A percentile compares a stretch with the other conserved stretches of the same genome.
phyloP scores from a whole-genome alignment of 1,284 basidiomycete genomes.

The Phaffia rhodozyma region DNA sequence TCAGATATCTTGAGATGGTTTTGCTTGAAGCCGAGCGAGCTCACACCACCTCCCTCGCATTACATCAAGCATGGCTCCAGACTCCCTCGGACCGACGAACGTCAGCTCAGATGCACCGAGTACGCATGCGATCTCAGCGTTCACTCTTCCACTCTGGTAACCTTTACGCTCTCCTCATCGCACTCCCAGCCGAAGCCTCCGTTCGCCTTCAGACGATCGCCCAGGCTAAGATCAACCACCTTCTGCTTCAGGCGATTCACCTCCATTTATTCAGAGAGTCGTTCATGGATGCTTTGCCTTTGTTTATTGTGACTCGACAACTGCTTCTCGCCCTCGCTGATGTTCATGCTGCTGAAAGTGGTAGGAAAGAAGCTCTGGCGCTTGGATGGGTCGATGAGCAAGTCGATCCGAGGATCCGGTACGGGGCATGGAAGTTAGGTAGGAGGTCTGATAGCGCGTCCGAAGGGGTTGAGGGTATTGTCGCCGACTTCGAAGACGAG shows the following conservation, averaged over 20 bases:
- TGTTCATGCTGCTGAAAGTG: slow-evolving; percentile 61
- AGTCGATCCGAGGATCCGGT: slow-evolving; percentile 70
- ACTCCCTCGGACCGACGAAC: slow-evolving; percentile 9
- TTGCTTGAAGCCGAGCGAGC: slow-evolving; percentile 82
- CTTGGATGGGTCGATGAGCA: slow-evolving; percentile 73
- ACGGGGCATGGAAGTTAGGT: slow-evolving; percentile 76
- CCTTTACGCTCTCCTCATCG: slow-evolving; percentile 53
- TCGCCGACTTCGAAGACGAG: slow-evolving; percentile 53
- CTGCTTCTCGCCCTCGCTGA: slow-evolving; percentile 61
- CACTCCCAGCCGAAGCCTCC: slow-evolving; percentile 19
- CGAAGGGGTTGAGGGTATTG: slow-evolving; percentile 71
- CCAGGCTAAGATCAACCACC: slow-evolving; percentile 36
- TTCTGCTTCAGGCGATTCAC: slow-evolving; percentile 39
- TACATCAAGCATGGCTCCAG: slow-evolving; percentile 34
- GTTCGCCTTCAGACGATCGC: slow-evolving; percentile 25
- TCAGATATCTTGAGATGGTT: slow-evolving; percentile 52
- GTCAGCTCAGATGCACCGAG: slow-evolving; percentile 26
- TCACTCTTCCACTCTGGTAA: slow-evolving; percentile 47
- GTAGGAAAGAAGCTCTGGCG: slow-evolving; percentile 63
- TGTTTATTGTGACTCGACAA: slow-evolving; percentile 62
- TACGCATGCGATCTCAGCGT: slow-evolving; percentile 45
- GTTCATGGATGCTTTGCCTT: slow-evolving; percentile 64
- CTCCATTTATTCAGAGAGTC: too few relatives aligned
- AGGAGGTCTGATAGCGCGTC: slow-evolving; percentile 40
- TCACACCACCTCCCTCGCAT: slow-evolving; percentile 80